A percentile compares a stretch with the other conserved stretches of the same genome.
phyloP scores from a whole-genome alignment of 192 early-diverging fungal genomes.

The Fimicolochytrium jonesii region DNA sequence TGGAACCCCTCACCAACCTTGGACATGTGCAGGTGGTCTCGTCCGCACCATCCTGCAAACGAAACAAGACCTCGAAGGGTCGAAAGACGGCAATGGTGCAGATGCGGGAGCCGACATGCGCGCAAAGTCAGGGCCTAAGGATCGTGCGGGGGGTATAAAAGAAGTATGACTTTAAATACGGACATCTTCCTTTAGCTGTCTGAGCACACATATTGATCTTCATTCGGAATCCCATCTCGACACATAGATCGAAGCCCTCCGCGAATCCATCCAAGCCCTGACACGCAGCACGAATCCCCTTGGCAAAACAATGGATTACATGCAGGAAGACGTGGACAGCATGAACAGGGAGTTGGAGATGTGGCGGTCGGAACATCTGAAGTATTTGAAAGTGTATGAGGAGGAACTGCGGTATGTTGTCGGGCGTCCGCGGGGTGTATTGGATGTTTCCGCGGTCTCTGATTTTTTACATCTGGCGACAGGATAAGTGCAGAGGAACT shows the following conservation, averaged over 20 bases:
- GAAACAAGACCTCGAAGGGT: conserved; percentile 40
- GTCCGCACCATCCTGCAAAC: conserved; percentile 49
- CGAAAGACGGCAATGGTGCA: conserved; percentile 18
- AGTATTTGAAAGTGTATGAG: conserved; percentile 30
- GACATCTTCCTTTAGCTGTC: background rate
- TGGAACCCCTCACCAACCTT: background rate
- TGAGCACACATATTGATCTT: too few relatives aligned
- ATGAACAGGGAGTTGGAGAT: conserved; percentile 56
- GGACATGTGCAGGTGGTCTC: conserved; percentile 38
- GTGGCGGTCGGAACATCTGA: conserved; percentile 43
- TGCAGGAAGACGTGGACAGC: conserved; percentile 58
- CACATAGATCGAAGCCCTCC: conserved; percentile 46
- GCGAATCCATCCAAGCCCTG: conserved; percentile 46
- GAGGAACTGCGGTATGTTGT: conserved; percentile 20
- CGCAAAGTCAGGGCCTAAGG: conserved; percentile 34
- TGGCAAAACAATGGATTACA: conserved; percentile 54
- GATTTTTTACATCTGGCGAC: too few relatives aligned
- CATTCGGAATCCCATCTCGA: background rate
- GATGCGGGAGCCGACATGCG: conserved; percentile 2
- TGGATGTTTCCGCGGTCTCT: too few relatives aligned
- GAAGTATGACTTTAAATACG: conserved; percentile 26
- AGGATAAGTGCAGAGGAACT: conserved; percentile 39
- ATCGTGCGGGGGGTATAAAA: conserved; percentile 38
- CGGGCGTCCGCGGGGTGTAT: too few relatives aligned
- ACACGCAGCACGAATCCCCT: conserved; percentile 52